These are phyloP conservation scores for Scutellaria barbata DNA, from an alignment of 257 asterid genomes.

Conservation along the genomic window DNA sequence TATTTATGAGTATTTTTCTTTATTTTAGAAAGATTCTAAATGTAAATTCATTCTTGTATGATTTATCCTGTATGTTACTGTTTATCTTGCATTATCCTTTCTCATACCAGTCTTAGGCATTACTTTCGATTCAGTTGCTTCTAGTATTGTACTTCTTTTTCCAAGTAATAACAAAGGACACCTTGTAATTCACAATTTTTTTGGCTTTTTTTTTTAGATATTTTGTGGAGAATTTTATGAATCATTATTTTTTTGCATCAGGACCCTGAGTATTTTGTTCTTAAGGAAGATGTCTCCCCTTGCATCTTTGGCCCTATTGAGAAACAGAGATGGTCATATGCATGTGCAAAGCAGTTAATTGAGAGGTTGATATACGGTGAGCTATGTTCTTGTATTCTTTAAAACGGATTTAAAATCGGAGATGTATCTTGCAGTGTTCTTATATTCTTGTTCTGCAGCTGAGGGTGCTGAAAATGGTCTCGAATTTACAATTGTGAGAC, in stretches of 20 bases:
- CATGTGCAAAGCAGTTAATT: conserved; percentile 93
- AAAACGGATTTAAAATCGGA: conserved; percentile 23
- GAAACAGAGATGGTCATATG: conserved; percentile 98
- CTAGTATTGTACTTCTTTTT: conserved; percentile 9
- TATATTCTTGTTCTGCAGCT: conserved; percentile 53
- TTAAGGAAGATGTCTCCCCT: conserved; percentile 84
- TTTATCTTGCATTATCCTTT: conserved; percentile 1
- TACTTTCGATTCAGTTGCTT: background rate
- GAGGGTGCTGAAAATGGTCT: conserved; percentile 99
- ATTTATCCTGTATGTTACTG: background rate
- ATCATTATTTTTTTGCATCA: conserved; percentile 40
- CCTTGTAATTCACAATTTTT: background rate
- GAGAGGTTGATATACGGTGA: conserved; percentile 95
- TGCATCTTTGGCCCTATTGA: conserved; percentile 95
- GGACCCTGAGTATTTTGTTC: conserved; percentile 84
- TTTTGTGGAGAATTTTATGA: conserved; percentile 28
- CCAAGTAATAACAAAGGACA: background rate
- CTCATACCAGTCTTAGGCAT: background rate
- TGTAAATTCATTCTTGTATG: background rate
- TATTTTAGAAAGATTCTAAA: conserved; percentile 13
- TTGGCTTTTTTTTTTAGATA: conserved; percentile 17
- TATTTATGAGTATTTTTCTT: background rate
- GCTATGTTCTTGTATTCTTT: conserved; percentile 37
- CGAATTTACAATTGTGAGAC: conserved; percentile 89
- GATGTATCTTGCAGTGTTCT: conserved; percentile 21